Evolutionary conservation across 139 green algal genomes (phyloP).

Genomic region (Chlamydomonas sp.): DNA sequence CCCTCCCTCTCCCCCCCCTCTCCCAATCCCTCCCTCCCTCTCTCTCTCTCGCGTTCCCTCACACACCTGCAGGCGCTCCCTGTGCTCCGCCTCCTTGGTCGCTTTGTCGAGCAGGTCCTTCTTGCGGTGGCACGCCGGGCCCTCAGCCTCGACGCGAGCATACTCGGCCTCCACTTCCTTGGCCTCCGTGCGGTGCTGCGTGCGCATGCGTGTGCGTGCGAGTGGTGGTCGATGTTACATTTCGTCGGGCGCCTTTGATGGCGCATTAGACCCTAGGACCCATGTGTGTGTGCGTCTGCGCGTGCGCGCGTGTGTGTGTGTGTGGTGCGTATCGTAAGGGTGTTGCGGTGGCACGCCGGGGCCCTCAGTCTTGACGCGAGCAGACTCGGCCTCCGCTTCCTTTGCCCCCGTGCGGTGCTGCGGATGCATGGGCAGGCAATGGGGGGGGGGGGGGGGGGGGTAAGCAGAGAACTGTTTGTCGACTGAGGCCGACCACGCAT

Average conservation of each 20-base stretch:
- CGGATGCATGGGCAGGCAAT: neutral
- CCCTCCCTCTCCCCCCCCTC: constrained; percentile 3
- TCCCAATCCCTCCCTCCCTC: too few relatives aligned
- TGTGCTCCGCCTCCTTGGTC: constrained; percentile 76
- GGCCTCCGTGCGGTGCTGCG: constrained; percentile 31
- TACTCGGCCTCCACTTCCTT: constrained; percentile 51
- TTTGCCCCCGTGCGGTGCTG: constrained; percentile 31
- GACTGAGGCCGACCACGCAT: too few relatives aligned
- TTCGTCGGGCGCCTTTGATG: too few relatives aligned
- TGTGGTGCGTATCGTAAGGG: too few relatives aligned
- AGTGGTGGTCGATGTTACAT: too few relatives aligned
- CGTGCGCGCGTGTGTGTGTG: too few relatives aligned
- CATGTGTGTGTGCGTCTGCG: too few relatives aligned
- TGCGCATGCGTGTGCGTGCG: neutral
- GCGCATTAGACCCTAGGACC: too few relatives aligned
- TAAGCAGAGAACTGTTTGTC: neutral
- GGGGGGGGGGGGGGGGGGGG: too few relatives aligned
- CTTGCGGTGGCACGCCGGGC: constrained; percentile 37
- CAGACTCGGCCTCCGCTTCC: constrained; percentile 50
- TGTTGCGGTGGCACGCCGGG: constrained; percentile 38
- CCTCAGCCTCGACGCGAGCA: constrained; percentile 24
- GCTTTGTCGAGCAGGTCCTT: constrained; percentile 67
- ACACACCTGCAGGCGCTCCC: constrained; percentile 48
- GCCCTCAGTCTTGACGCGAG: constrained; percentile 25
- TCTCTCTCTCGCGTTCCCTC: too few relatives aligned